Conservation (phyloP, 257 asterid genomes). For the Solanum verrucosum region DNA sequence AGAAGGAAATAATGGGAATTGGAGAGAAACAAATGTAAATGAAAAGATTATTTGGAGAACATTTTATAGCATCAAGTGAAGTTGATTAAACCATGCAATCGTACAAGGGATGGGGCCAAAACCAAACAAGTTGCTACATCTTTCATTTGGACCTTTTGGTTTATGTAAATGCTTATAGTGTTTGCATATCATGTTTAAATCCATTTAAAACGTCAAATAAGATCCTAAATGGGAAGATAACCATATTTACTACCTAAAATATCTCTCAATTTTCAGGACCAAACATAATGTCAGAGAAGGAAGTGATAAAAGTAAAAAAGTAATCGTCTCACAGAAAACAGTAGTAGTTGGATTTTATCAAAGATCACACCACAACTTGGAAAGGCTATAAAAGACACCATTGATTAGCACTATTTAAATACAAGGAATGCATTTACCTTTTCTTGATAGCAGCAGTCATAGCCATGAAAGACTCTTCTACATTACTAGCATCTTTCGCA, state of each 20-base stretch:
- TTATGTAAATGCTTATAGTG: not conserved
- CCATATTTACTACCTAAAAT: not conserved
- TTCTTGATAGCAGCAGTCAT: slow-evolving; percentile 81
- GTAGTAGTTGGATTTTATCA: not conserved
- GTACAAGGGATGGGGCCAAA: not conserved
- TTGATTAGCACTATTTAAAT: not conserved
- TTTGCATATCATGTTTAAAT: not conserved
- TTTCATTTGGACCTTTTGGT: not conserved
- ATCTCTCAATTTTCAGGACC: not conserved
- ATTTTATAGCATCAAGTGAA: not conserved
- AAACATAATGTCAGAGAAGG: not conserved
- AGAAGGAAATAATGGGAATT: not conserved
- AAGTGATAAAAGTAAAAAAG: not conserved
- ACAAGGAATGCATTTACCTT: slow-evolving; percentile 28
- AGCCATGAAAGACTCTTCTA: slow-evolving; percentile 93
- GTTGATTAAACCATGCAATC: not conserved
- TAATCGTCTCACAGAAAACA: not conserved
- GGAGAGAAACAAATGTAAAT: not conserved
- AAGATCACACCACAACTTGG: not conserved
- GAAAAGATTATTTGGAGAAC: not conserved
- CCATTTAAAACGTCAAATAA: not conserved
- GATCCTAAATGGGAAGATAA: not conserved
- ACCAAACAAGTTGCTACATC: not conserved
- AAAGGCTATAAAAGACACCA: not conserved
- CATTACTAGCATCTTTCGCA: slow-evolving; percentile 81